Percentiles rank a stretch among this genome's conserved stretches.
Evolutionary conservation across 192 early-diverging fungal genomes (phyloP).

Genomic region (Backusella liffmaniae): DNA sequence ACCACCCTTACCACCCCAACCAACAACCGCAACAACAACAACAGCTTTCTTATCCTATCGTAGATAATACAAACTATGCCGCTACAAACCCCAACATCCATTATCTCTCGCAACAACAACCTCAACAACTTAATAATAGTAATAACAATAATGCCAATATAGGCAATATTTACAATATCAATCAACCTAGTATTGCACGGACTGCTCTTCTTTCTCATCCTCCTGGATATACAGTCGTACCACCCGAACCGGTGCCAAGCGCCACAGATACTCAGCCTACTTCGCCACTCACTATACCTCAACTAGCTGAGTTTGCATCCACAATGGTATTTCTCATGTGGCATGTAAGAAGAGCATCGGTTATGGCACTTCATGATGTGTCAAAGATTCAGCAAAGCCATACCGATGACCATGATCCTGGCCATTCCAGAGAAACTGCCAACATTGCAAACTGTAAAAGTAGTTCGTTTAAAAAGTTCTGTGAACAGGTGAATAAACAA

Average conservation of each 20-base stretch:
- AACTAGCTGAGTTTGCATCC: conserved; percentile 57
- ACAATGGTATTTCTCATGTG: conserved; percentile 56
- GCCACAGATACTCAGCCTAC: conserved; percentile 14
- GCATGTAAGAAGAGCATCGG: conserved; percentile 44
- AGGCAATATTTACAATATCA: not conserved
- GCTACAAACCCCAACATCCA: conserved; percentile 6
- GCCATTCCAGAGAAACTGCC: conserved; percentile 29
- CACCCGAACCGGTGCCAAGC: conserved; percentile 20
- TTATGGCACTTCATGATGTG: conserved; percentile 32
- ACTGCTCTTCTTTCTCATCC: not conserved
- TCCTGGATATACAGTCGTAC: not conserved
- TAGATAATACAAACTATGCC: not conserved
- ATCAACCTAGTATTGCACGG: not conserved
- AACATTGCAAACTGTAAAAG: conserved; percentile 27
- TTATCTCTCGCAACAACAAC: not conserved
- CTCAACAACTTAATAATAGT: not conserved
- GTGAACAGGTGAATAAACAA: conserved; percentile 31
- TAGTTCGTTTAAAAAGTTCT: conserved; percentile 38
- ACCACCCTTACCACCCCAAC: not conserved
- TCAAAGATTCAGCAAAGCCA: not conserved
- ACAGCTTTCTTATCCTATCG: conserved; percentile 21
- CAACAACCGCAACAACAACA: conserved; percentile 23
- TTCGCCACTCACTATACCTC: conserved; percentile 6
- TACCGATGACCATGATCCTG: conserved; percentile 21
- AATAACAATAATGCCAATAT: not conserved